These are phyloP conservation scores for Rhinocladiella similis DNA, from an alignment of 2,329 filamentous ascomycete genomes.

Conservation along the genomic window DNA sequence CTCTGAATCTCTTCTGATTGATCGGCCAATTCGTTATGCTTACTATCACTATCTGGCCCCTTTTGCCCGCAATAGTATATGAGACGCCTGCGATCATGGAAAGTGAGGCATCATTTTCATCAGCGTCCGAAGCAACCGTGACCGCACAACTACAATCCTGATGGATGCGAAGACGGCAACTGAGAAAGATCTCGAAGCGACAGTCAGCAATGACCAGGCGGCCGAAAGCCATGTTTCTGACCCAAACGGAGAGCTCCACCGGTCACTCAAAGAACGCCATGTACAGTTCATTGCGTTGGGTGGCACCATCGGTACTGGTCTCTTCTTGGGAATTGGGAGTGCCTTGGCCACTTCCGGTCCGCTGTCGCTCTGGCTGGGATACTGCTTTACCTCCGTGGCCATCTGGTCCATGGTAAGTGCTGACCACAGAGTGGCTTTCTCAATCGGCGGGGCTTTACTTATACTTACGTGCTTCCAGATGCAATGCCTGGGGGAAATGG, in stretches of 20 bases:
- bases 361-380: not conserved
- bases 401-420: slow-evolving; percentile 1
- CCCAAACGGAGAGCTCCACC: not conserved
- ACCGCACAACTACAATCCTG: not conserved
- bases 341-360: not conserved
- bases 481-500: slow-evolving; percentile 9
- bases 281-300: slow-evolving; percentile 1
- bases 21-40: slow-evolving; percentile 1
- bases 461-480: not conserved
- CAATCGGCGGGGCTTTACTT: not conserved
- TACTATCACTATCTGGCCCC: not conserved
- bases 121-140: not conserved
- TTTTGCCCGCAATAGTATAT: not conserved
- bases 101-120: not conserved
- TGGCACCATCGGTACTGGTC: too few species aligned
- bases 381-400: not conserved
- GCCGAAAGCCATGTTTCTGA: not conserved
- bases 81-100: slow-evolving; percentile 1
- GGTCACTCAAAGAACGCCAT: not conserved
- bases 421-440: not conserved
- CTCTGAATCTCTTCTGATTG: not conserved
- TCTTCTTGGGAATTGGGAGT: too few species aligned
- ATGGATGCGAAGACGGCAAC: not conserved
- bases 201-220: not conserved
- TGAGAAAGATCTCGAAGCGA: not conserved